Evolutionary conservation across 2,329 filamentous ascomycete genomes (phyloP), one percentile per base, ranked within the genome.

Genomic region (Epichloe coenophiala): DNA sequence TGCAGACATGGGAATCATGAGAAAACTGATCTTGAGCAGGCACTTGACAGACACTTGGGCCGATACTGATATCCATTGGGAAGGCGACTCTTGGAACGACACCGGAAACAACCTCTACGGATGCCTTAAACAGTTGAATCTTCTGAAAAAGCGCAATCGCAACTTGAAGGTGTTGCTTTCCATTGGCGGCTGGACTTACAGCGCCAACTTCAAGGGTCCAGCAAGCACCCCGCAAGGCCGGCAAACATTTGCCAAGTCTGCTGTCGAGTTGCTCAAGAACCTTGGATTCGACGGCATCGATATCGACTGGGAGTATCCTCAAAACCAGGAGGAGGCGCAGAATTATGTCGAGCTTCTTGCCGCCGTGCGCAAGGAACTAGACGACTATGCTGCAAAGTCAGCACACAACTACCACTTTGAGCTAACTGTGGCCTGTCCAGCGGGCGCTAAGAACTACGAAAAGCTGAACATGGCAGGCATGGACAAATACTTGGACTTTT

Each of bases 141-240:
- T 95, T 1, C 77, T 90, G 44, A 96, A 96, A 72, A 79, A 80
- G 56, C 73, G 76, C 54, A 86, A 95, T 66, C 83, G 88, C 45
- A 83, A 90, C 58, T 74, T 96, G 54, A 95, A 95, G 66, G 73
- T 93, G 3, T 75, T 96, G 12, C 77, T 96, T 4, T 89, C 84
- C 49, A 87, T 96, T 54, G 90, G 90, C 54, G 91, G 91, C 47
- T 96, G 89, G 89, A 95, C 89, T 0, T 95, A 95, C 66, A 87
- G 84, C 55, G 72, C 78, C 65, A 93, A 95, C 69, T 94, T 96
- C 67, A 76, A 78, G n/a, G 70, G 68, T 31, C 85, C 88, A 0
- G 84, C 84, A 1, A 85, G 84, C 41, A 88, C 85, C 0, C 72
- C 79, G 0, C 67, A 76, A 23, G 88, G 88, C 8, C 78, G 89